These are phyloP conservation scores for Metarhizium album DNA, from an alignment of 2,329 filamentous ascomycete genomes.

Conservation along the genomic window DNA sequence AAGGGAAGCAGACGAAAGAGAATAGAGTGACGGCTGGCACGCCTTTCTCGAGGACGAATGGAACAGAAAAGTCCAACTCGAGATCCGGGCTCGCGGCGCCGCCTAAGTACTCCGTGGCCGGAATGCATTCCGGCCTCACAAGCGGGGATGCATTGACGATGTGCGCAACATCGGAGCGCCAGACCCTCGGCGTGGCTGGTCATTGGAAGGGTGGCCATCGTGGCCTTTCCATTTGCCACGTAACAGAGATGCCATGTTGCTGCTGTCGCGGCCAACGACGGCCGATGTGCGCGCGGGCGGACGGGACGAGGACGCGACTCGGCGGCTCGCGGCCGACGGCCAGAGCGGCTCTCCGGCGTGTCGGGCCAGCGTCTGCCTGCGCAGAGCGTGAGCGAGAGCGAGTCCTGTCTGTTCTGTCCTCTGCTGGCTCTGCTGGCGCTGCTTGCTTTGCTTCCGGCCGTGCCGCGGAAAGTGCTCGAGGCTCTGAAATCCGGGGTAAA, in stretches of 20 bases:
- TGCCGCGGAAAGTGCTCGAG: background rate
- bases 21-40: background rate
- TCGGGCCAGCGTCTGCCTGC: no score
- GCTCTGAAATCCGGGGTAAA: background rate
- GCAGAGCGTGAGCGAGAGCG: no score
- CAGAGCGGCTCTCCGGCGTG: no score
- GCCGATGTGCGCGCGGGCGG: background rate
- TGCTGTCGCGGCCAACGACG: background rate
- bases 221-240: constrained; percentile 7
- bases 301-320: background rate
- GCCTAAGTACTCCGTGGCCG: constrained; percentile 39
- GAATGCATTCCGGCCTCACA: constrained; percentile 35
- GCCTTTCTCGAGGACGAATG: background rate
- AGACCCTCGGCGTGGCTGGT: constrained; percentile 8
- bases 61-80: background rate
- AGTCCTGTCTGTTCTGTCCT: no score
- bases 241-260: constrained; percentile 13
- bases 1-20: background rate
- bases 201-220: constrained; percentile 8
- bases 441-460: background rate
- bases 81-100: constrained; percentile 17
- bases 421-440: background rate
- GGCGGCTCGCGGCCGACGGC: background rate
- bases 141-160: constrained; percentile 17
- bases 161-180: constrained; percentile 11